Percentiles rank a stretch among this genome's conserved stretches.
Evolutionary conservation across 2,329 filamentous ascomycete genomes (phyloP).

Genomic region (Alternaria angustiovoidea): DNA sequence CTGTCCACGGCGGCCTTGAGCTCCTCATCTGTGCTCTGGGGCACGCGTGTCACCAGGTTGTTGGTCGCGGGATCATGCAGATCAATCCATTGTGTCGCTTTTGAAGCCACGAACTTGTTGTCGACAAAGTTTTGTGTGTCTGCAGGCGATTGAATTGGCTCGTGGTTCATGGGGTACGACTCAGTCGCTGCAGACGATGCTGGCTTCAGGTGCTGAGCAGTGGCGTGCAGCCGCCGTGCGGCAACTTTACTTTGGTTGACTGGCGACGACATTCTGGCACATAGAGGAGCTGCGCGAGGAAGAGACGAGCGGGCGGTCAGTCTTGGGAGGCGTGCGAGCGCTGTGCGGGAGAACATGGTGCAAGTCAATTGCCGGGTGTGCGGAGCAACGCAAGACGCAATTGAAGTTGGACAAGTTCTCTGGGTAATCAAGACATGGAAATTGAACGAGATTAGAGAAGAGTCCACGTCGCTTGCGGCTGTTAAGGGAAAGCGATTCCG

Average conservation of each 20-base stretch:
- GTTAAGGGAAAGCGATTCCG: slow-evolving; percentile 26
- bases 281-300: slow-evolving; percentile 46
- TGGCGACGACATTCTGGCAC: slow-evolving; percentile 51
- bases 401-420: not conserved
- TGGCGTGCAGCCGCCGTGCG: slow-evolving; percentile 62
- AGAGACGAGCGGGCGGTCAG: slow-evolving; percentile 50
- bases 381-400: slow-evolving; percentile 13
- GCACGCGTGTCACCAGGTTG: slow-evolving; percentile 82
- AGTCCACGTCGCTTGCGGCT: slow-evolving; percentile 20
- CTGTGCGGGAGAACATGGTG: slow-evolving; percentile 57
- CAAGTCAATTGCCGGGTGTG: slow-evolving; percentile 26
- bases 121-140: slow-evolving; percentile 84
- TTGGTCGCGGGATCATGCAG: slow-evolving; percentile 85
- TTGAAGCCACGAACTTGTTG: slow-evolving; percentile 77
- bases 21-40: slow-evolving; percentile 81
- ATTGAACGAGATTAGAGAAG: not conserved
- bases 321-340: slow-evolving; percentile 53
- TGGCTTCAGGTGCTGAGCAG: slow-evolving; percentile 60
- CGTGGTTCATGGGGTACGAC: slow-evolving; percentile 74
- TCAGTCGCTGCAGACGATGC: slow-evolving; percentile 61
- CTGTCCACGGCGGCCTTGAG: slow-evolving; percentile 77
- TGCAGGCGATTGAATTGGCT: slow-evolving; percentile 70
- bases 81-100: slow-evolving; percentile 77
- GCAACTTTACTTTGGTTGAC: slow-evolving; percentile 51
- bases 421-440: not conserved